Evolutionary conservation across 371 early-diverging fungal genomes (phyloP), one percentile per base, ranked within the genome.

Genomic region (Mortierella sp.): DNA sequence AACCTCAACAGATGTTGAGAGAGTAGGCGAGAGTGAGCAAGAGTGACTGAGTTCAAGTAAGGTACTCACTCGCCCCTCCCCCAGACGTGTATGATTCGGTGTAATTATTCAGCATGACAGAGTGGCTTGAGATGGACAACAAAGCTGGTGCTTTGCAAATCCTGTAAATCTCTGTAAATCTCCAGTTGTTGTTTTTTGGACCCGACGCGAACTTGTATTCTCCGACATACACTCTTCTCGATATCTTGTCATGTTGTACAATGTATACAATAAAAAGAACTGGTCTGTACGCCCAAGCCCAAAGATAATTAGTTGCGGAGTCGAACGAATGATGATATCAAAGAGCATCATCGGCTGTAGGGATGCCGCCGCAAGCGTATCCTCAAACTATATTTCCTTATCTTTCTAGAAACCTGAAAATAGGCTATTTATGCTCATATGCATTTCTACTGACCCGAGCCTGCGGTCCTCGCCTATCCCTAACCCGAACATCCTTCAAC

Each of bases 81-180:
- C 49, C 20, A 49, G n/a, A 49, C 49, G 49, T 20, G 49, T 20
- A 49, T 5, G 30, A 30, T 30, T 1, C 47, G 49, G 12, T 43
- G 43, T 14, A 37, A 59, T 59, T 37, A 60, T 60, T 60, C 35
- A 60, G n/a, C n/a, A n/a, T n/a, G n/a, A n/a, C n/a, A n/a, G n/a
- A n/a, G n/a, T n/a, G n/a, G 60, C 60, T 20, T 49, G 1, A 20
- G 5, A 6, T 20, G 6, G 16, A 20, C 49, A 16, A 20, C 49
- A 43, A 43, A 43, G 43, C 9, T 43, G 43, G 1, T n/a, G 40
- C 40, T 9, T 2, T 40, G 40, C 12, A 30, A 30, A 30, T 4
- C 30, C 30, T 2, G 30, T 4, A 30, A 2, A 30, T 30, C 30
- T 30, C 30, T n/a, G n/a, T n/a, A n/a, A n/a, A n/a, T n/a, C n/a